Evolutionary conservation across 805 yeast species (phyloP), one percentile per base, ranked within the genome.

Genomic region (Candida boidinii): DNA sequence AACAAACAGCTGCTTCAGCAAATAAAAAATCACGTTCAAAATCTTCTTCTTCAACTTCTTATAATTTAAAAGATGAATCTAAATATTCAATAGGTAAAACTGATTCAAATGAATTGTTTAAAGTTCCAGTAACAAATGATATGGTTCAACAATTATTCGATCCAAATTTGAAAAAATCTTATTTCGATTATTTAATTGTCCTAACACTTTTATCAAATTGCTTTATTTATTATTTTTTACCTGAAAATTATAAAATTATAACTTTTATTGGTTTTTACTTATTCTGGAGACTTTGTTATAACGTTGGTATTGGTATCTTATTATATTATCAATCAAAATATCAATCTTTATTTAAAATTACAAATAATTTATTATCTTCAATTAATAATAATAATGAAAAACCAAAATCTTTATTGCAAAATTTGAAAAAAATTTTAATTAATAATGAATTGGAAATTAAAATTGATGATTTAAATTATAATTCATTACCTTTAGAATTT

Each of bases 141-240:
- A 83, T 84, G 92, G 80, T 84, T 22, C 67, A 85, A 40, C 78
- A 90, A 1, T 59, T 85, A 31, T 76, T 84, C 45, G 90, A 84
- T 57, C 92, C 94, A 3, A 69, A 79, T 1, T 55, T 82, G 33
- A 66, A 70, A 33, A 85, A 84, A 49, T 77, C 88, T 0, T 55
- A 70, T 32, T 66, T 76, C 30, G 95, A 84, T 49, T 41, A 68
- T n/a, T 43, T 70, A 24, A 82, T 83, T 37, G 65, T 80, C 16
- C 32, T 62, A 2, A 49, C 69, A 1, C 51, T 76, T 27, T 25
- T 54, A 4, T 42, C 58, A 2, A 63, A 66, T 38, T 44, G 55
- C 15, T 41, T 46, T 21, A 31, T 64, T 7, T 65, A 60, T 37
- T 53, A 4, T 17, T 9, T 21, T 46, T 31, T 44, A 36, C 28